Conservation (phyloP, 306 rosid species). For the Cajanus cajan region DNA sequence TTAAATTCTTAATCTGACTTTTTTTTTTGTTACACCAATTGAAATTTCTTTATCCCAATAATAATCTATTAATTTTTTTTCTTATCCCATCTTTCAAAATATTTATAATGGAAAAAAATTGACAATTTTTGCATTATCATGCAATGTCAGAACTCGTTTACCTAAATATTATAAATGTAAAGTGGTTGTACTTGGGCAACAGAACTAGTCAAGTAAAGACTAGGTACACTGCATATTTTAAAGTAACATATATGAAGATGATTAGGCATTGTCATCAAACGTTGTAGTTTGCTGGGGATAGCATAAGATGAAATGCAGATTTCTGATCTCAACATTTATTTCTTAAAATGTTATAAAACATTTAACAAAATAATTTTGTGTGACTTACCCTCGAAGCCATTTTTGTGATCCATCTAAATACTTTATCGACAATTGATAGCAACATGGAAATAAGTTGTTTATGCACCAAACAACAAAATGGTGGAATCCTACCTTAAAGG, state of each 20-base stretch:
- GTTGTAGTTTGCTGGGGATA: neutral
- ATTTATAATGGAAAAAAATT: neutral
- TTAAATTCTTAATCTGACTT: neutral
- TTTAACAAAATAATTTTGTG: neutral
- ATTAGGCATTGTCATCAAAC: neutral
- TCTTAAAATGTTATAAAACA: neutral
- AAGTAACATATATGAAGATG: neutral
- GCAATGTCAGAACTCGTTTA: neutral
- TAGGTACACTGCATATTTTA: neutral
- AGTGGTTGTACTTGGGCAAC: neutral
- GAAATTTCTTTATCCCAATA: neutral
- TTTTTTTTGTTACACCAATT: neutral
- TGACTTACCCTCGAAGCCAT: neutral
- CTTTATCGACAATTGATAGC: conserved; percentile 20
- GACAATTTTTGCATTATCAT: neutral
- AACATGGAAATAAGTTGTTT: conserved; percentile 23
- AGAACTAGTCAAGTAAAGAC: neutral
- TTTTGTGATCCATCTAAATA: neutral
- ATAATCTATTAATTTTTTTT: neutral
- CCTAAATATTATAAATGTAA: neutral
- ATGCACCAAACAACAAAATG: conserved; percentile 27
- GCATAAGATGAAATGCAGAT: neutral
- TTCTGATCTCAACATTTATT: neutral
- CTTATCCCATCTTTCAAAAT: neutral
- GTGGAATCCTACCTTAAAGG: conserved; percentile 32